Evolutionary conservation across 2,329 filamentous ascomycete genomes (phyloP), one percentile per base, ranked within the genome.

Genomic region (Escovopsis weberi): DNA sequence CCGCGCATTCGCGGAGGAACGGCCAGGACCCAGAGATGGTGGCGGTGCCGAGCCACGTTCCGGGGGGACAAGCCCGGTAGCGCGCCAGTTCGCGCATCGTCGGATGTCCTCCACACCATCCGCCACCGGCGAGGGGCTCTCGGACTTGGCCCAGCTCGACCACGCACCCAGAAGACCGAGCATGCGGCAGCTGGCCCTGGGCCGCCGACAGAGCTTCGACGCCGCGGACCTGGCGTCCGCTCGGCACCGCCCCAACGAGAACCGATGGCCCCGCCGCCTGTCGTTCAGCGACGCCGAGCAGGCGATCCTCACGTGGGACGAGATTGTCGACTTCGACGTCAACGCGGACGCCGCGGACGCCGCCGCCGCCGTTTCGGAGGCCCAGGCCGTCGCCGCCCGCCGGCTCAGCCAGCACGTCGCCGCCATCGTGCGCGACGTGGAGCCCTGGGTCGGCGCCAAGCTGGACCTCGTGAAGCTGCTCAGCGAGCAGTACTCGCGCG

Each of bases 201-300:
- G 28, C 8, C 74, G 82, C 15, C 76, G 82, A 19, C 72, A 80
- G 51, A 81, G 76, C 52, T 59, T 75, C 34, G 63, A 67, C 4
- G 55, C 57, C 2, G 53, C 57, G 1, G 57, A 56, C 7, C 45
- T 57, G 4, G 46, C 52, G 26, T 9, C 28, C 8, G 53, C 56
- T 28, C 57, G 50, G 41, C 60, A 44, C 2, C 48, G 47, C 6
- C 59, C 65, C 2, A 70, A 75, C 46, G 78, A 83, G 47, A 68
- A 69, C 26, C 74, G 74, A 44, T 85, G 80, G 74, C 75, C 82
- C 1, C 76, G 82, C 2, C 74, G 82, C 37, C 68, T 88, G 48
- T 87, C 82, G 4, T 88, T 88, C 57, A 78, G 80, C 45, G 71
- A 80, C 37, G 83, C 80, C 1, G 82, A 85, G 60, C 80, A 86